Base-by-base conservation (phyloP, 805 yeast species). In the Cyberlindnera misumaiensis region DNA sequence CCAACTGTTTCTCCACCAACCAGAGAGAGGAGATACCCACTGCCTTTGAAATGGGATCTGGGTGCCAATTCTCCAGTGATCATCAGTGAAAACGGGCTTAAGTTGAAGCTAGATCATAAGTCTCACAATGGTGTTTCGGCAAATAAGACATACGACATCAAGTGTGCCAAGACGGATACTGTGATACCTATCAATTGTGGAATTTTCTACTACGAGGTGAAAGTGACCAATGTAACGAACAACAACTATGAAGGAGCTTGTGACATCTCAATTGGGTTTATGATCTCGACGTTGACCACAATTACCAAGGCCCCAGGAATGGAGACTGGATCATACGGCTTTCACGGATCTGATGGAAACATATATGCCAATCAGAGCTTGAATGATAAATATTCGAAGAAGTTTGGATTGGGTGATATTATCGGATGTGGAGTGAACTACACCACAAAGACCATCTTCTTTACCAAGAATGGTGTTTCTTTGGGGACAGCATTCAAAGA, bases 401-500 rank as follows among this genome's bases (percentile, higher is more conserved):
- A 55, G 24, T 80, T 72, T 55, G 74, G 78, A 0, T 53, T 62
- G 27, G 71, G 71, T 16, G 96, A 87, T 58, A 65, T 73, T 3
- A 70, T 89, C 45, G 97, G 97, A 0, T 82, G 89, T 58, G 96
- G 96, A 4, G 70, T 87, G 17, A 82, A 88, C 62, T 82, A 75
- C 49, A 64, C 72, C 12, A 74, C 73, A 30, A 70, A 75, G 30
- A 62, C 77, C 0, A 69, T 86, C 3, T 89, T 88, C 50, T 75
- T 76, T 46, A 88, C 96, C 0, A 80, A 83, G 55, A 88, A 89
- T 59, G 97, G 96, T 2, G 68, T 83, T 3, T 63, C 58, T 29
- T 53, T 77, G 32, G 83, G 81, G 1, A 63, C 67, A 28, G 80
- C 80, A 3, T 77, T 77, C 45, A 58, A 60, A 5, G 70, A 73